phyloP scores from a whole-genome alignment of 2,329 filamentous ascomycete genomes.

The Ramichloridium luteum region DNA sequence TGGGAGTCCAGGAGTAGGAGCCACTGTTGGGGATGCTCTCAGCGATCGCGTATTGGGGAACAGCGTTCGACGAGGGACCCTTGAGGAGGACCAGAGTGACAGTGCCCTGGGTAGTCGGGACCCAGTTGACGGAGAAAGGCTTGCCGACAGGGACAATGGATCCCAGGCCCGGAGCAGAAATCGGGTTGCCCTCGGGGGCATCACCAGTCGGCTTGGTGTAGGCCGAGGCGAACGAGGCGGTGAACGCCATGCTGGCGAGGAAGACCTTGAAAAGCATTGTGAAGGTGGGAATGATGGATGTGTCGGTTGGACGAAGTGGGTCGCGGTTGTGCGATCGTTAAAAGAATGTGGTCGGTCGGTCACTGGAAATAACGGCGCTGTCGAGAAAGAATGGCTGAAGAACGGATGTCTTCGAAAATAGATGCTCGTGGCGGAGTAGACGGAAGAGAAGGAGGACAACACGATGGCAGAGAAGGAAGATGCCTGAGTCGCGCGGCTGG shows the following conservation, averaged over 20 bases:
- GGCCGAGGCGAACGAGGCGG: constrained; percentile 38
- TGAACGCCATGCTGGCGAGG: constrained; percentile 40
- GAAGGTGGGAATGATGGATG: constrained; percentile 17
- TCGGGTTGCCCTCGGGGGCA: constrained; percentile 40
- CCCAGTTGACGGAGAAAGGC: constrained; percentile 48
- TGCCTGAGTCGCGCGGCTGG: too few relatives aligned
- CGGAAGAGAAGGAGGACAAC: too few relatives aligned
- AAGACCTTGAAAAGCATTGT: constrained; percentile 38
- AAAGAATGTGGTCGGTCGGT: constrained; percentile 1
- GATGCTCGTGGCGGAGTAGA: too few relatives aligned
- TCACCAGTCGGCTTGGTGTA: constrained; percentile 23
- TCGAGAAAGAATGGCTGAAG: constrained; percentile 20
- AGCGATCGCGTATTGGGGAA: constrained; percentile 39
- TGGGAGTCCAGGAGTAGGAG: constrained; percentile 43
- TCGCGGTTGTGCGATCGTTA: constrained; percentile 1
- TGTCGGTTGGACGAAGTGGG: constrained; percentile 2
- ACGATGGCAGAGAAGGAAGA: too few relatives aligned
- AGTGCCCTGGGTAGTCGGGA: constrained; percentile 34
- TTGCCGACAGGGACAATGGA: constrained; percentile 44
- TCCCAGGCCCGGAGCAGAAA: constrained; percentile 39
- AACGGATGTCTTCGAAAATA: constrained; percentile 11
- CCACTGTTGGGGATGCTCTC: constrained; percentile 45
- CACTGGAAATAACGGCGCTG: constrained; percentile 1
- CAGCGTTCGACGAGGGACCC: constrained; percentile 44
- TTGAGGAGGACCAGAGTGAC: constrained; percentile 49